These are phyloP conservation scores for Epichloe brachyelytri DNA, from an alignment of 2,329 filamentous ascomycete genomes.

Conservation along the genomic window DNA sequence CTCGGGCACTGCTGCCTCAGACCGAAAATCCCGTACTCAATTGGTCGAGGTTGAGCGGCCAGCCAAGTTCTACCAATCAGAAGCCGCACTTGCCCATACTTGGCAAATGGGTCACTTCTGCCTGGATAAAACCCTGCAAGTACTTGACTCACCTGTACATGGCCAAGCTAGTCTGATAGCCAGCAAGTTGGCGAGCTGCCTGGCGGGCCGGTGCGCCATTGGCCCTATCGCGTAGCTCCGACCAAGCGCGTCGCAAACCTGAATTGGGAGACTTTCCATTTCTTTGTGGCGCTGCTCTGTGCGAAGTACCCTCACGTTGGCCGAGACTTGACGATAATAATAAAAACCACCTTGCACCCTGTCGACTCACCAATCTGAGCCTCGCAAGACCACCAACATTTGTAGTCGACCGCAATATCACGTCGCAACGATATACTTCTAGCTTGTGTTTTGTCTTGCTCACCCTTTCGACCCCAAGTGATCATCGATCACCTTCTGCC, in stretches of 20 bases:
- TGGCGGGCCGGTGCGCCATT: neutral
- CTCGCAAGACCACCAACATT: neutral
- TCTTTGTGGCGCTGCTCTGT: neutral
- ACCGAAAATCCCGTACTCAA: slow-evolving; percentile 17
- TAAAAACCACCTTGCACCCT: neutral
- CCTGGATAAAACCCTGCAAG: slow-evolving; percentile 14
- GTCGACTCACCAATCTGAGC: neutral
- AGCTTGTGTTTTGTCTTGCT: neutral
- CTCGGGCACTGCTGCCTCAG: slow-evolving; percentile 22
- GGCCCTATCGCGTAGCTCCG: neutral
- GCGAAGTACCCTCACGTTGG: neutral
- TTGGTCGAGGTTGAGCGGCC: slow-evolving; percentile 14
- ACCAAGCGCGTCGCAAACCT: slow-evolving; percentile 13
- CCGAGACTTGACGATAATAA: neutral
- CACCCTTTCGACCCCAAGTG: neutral
- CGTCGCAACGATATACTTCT: neutral
- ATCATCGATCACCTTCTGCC: too few relatives aligned
- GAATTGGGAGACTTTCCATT: neutral
- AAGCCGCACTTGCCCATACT: slow-evolving; percentile 8
- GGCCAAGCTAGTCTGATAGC: too few relatives aligned
- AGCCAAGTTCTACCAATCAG: slow-evolving; percentile 20
- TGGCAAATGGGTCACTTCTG: slow-evolving; percentile 16
- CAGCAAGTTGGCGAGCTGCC: too few relatives aligned
- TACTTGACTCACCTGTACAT: slow-evolving; percentile 16
- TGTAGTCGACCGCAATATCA: neutral